Evolutionary conservation across 2,329 filamentous ascomycete genomes (phyloP).

Genomic region (Cladosporium sphaerospermum): DNA sequence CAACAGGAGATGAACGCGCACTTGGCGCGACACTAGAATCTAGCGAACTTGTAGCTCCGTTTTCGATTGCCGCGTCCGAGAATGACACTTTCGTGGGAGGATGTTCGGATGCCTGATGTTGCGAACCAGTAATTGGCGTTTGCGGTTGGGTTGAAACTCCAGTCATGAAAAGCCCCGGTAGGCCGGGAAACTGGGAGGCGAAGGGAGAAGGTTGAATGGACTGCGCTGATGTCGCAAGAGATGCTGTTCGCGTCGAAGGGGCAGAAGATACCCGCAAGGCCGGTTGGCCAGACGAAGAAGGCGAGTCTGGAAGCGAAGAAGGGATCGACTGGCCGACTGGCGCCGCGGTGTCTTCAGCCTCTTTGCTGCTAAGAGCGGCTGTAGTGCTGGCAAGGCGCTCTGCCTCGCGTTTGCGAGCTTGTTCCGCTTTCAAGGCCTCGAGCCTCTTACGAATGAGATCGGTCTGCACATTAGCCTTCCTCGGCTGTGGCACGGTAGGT

Average conservation of each 20-base stretch:
- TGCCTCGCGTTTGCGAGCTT: slow-evolving; percentile 13
- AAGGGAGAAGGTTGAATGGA: background rate
- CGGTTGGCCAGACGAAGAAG: too few species aligned
- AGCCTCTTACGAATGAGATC: slow-evolving; percentile 73
- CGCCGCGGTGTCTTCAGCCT: background rate
- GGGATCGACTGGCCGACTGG: too few species aligned
- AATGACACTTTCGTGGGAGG: too few species aligned
- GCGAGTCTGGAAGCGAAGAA: too few species aligned
- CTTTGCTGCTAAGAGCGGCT: slow-evolving; percentile 9
- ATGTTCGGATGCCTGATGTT: too few species aligned
- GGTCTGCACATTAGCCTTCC: slow-evolving; percentile 62
- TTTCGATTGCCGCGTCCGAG: too few species aligned
- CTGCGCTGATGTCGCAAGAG: background rate
- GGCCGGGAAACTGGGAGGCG: slow-evolving; percentile 11
- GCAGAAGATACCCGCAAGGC: too few species aligned
- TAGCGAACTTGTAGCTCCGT: too few species aligned
- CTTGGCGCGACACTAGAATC: background rate
- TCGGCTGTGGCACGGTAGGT: slow-evolving; percentile 1
- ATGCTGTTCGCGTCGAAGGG: too few species aligned
- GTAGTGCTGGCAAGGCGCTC: slow-evolving; percentile 3
- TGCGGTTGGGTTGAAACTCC: slow-evolving; percentile 1
- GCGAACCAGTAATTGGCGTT: too few species aligned
- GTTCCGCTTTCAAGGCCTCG: slow-evolving; percentile 56
- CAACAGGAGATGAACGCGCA: background rate
- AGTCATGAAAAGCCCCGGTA: slow-evolving; percentile 27